phyloP scores from a whole-genome alignment of 495 filamentous ascomycete species.

The Neurospora discreta region DNA sequence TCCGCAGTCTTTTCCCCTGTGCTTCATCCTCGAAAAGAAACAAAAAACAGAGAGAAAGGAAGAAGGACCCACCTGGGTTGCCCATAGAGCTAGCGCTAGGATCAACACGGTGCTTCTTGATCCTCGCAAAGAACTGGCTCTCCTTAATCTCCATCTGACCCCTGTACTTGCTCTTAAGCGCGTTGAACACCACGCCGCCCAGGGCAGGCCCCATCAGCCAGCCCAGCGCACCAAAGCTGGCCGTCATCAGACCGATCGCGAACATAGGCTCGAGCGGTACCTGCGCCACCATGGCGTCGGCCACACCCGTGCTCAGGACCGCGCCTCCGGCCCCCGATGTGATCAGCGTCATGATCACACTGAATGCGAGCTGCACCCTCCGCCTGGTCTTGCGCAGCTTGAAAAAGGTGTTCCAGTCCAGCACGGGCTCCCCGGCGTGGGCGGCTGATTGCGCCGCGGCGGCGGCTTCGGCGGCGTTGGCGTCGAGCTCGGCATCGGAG shows the following conservation, averaged over 20 bases:
- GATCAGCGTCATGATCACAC: slow-evolving; percentile 48
- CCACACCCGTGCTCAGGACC: slow-evolving; percentile 50
- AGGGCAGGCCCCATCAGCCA: slow-evolving; percentile 80
- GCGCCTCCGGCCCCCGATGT: slow-evolving; percentile 50
- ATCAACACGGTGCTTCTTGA: slow-evolving; percentile 84
- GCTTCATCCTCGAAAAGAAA: neutral
- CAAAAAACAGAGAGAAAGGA: neutral
- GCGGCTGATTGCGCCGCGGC: slow-evolving; percentile 13
- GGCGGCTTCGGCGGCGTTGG: slow-evolving; percentile 11
- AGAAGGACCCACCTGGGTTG: slow-evolving; percentile 41
- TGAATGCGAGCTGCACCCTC: slow-evolving; percentile 66
- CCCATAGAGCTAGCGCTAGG: slow-evolving; percentile 47
- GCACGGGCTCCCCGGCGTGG: slow-evolving; percentile 20
- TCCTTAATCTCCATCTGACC: slow-evolving; percentile 72
- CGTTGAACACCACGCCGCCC: slow-evolving; percentile 64
- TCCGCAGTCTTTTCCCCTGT: neutral
- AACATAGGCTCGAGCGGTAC: slow-evolving; percentile 77
- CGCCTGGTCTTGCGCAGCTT: slow-evolving; percentile 74
- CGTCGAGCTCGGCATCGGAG: slow-evolving; percentile 17
- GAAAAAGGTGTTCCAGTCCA: slow-evolving; percentile 94
- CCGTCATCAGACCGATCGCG: slow-evolving; percentile 63
- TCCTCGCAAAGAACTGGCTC: slow-evolving; percentile 76
- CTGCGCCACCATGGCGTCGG: slow-evolving; percentile 56
- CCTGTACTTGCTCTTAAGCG: slow-evolving; percentile 53
- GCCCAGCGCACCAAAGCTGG: slow-evolving; percentile 60